Evolutionary conservation across 75 land plant species (phyloP).

Genomic region (Gnetum montanum): DNA sequence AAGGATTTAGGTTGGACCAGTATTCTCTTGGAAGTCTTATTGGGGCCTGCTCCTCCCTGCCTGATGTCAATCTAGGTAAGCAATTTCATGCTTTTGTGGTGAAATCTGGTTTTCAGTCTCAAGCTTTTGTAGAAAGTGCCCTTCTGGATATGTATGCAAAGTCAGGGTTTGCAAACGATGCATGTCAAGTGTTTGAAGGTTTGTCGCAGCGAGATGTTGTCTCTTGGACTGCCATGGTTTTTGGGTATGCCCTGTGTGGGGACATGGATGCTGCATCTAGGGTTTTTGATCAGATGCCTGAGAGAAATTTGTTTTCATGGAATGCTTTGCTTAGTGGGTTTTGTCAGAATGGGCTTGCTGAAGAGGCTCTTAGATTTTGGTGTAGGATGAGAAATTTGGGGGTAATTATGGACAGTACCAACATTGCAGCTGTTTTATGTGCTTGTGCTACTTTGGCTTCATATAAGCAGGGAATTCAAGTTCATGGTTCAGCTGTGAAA

Average conservation of each 20-base stretch:
- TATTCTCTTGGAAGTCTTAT: slow-evolving; percentile 26
- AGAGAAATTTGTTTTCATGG: slow-evolving; percentile 51
- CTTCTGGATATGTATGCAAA: slow-evolving; percentile 58
- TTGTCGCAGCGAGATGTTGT: slow-evolving; percentile 7
- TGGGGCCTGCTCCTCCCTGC: slow-evolving; percentile 25
- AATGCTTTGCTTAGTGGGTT: slow-evolving; percentile 52
- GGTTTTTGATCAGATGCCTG: slow-evolving; percentile 31
- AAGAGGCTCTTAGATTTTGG: slow-evolving; percentile 26
- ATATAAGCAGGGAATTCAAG: slow-evolving; percentile 15
- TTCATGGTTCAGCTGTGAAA: slow-evolving; percentile 15
- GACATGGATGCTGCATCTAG: slow-evolving; percentile 12
- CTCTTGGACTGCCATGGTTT: slow-evolving; percentile 25
- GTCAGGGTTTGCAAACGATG: slow-evolving; percentile 29
- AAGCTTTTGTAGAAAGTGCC: slow-evolving; percentile 37
- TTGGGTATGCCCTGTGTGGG: slow-evolving; percentile 23
- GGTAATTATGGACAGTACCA: slow-evolving; percentile 36
- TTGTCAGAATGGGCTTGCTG: slow-evolving; percentile 27
- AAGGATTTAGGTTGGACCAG: slow-evolving; percentile 14
- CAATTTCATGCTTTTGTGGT: slow-evolving; percentile 33
- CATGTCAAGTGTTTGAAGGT: slow-evolving; percentile 28
- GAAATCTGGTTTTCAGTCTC: slow-evolving; percentile 25
- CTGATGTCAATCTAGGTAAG: slow-evolving; percentile 23
- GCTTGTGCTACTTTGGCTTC: slow-evolving; percentile 37
- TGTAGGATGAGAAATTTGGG: slow-evolving; percentile 27
- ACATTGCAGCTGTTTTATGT: slow-evolving; percentile 37